These are phyloP conservation scores for Vitis amurensis DNA, from an alignment of 164 flowering plant species.

Conservation along the genomic window DNA sequence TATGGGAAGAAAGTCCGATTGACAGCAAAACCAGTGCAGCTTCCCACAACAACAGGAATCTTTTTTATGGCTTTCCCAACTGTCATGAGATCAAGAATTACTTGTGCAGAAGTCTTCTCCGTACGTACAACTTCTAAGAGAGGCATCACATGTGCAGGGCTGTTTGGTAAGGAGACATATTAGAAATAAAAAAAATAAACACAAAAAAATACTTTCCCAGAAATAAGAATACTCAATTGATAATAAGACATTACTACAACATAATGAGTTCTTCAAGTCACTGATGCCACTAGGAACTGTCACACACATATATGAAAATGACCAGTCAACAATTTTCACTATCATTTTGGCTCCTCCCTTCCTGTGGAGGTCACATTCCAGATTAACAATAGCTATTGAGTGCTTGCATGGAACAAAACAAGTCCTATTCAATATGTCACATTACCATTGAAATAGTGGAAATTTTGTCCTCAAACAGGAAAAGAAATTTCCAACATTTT, in stretches of 20 bases:
- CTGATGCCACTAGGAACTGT: too few species aligned
- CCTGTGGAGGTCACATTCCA: too few species aligned
- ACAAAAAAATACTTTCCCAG: background rate
- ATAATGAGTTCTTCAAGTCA: too few species aligned
- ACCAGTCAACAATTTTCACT: too few species aligned
- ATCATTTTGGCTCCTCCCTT: too few species aligned
- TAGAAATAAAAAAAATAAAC: conserved; percentile 11
- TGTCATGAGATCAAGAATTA: conserved; percentile 86
- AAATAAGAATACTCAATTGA: background rate
- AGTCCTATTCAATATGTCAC: too few species aligned
- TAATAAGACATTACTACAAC: background rate
- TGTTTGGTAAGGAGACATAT: conserved; percentile 37
- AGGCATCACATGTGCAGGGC: conserved; percentile 99
- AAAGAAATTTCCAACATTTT: too few species aligned
- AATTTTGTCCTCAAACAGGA: too few species aligned
- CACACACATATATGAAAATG: too few species aligned
- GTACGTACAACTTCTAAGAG: conserved; percentile 91
- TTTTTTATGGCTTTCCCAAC: conserved; percentile 89
- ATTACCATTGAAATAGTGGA: too few species aligned
- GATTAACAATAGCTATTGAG: too few species aligned
- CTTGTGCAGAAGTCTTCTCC: conserved; percentile 88
- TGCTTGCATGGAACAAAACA: too few species aligned
- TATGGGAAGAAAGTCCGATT: conserved; percentile 95
- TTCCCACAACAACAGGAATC: conserved; percentile 92
- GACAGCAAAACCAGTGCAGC: conserved; percentile 97